These are phyloP conservation scores for Aspergillus felis DNA, from an alignment of 2,329 filamentous ascomycete genomes.

Conservation along the genomic window DNA sequence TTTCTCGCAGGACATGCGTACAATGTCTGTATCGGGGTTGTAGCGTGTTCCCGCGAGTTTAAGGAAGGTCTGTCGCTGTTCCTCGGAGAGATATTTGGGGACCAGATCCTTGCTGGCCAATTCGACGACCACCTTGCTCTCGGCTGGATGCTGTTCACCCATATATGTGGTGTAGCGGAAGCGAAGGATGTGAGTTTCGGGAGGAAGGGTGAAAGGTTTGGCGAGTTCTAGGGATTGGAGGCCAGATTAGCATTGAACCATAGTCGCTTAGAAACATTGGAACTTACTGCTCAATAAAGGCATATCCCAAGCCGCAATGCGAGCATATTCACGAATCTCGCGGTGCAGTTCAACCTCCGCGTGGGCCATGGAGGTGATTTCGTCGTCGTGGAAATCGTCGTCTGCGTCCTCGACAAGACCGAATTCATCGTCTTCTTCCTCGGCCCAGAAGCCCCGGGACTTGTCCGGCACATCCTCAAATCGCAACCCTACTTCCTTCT, in stretches of 20 bases:
- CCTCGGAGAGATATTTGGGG: slow-evolving; percentile 55
- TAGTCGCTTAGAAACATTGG: slow-evolving; percentile 2
- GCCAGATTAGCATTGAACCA: slow-evolving; percentile 14
- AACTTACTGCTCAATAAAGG: slow-evolving; percentile 77
- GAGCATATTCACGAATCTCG: slow-evolving; percentile 82
- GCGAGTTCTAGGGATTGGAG: slow-evolving; percentile 62
- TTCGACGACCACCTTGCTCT: slow-evolving; percentile 90
- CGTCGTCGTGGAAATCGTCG: slow-evolving; percentile 64
- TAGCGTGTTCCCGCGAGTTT: slow-evolving; percentile 84
- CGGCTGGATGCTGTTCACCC: slow-evolving; percentile 86
- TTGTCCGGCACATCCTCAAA: slow-evolving; percentile 25
- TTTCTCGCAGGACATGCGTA: slow-evolving; percentile 88
- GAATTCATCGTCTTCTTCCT: slow-evolving; percentile 44
- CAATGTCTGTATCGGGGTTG: slow-evolving; percentile 74
- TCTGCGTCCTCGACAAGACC: slow-evolving; percentile 50
- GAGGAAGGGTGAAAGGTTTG: slow-evolving; percentile 72
- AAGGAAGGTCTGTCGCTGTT: slow-evolving; percentile 74
- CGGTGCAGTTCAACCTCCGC: slow-evolving; percentile 82
- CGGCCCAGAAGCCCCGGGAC: slow-evolving; percentile 39
- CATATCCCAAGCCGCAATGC: slow-evolving; percentile 93
- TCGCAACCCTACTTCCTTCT: slow-evolving; percentile 27
- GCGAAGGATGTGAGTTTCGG: slow-evolving; percentile 65
- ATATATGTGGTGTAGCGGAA: slow-evolving; percentile 98
- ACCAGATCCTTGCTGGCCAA: slow-evolving; percentile 71
- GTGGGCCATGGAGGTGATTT: slow-evolving; percentile 79